These are phyloP conservation scores for Lentinula lateritia DNA, from an alignment of 768 basidiomycete genomes.

Conservation along the genomic window DNA sequence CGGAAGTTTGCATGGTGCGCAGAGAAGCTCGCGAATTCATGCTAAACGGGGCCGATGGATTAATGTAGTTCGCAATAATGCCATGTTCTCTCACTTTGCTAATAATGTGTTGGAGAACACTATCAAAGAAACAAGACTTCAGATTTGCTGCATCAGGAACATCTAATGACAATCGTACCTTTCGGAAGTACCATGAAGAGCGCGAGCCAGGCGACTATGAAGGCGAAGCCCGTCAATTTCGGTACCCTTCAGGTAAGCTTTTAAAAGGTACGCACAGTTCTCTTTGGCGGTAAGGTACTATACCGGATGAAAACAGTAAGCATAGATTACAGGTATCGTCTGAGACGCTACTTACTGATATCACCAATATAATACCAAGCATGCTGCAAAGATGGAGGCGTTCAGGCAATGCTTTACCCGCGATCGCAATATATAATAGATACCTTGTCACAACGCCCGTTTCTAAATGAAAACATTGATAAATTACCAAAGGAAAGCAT, in stretches of 20 bases:
- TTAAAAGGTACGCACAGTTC: neutral
- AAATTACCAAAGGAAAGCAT: neutral
- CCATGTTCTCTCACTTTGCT: neutral
- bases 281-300: slow-evolving; percentile 1
- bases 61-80: neutral
- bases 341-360: neutral
- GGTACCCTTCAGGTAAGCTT: neutral
- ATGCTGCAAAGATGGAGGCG: neutral
- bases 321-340: too few relatives aligned
- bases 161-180: neutral
- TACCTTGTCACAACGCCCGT: slow-evolving; percentile 2
- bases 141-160: neutral
- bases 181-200: slow-evolving; percentile 5
- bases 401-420: neutral
- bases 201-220: slow-evolving; percentile 2
- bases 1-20: neutral
- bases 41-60: neutral
- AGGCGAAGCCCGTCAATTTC: neutral
- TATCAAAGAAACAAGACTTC: neutral
- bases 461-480: neutral
- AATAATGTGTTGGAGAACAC: slow-evolving; percentile 4
- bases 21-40: slow-evolving; percentile 2
- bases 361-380: slow-evolving; percentile 1
- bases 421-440: neutral
- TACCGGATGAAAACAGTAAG: neutral